Base-by-base conservation (phyloP, 192 early-diverging fungal species). In the Gigaspora rosea region DNA sequence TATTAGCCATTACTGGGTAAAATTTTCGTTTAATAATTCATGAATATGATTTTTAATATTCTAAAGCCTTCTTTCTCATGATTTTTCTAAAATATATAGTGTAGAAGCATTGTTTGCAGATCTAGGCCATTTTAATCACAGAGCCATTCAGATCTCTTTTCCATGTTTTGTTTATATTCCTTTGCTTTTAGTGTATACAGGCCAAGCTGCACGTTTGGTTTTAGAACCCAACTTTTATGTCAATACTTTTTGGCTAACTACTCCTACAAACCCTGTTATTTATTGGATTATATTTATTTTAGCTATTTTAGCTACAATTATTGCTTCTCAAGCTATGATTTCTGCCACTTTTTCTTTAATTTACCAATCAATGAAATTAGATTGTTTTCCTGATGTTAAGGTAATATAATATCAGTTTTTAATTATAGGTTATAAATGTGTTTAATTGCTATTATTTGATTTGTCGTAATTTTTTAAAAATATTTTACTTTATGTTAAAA, bases 241-340 rank as follows among this genome's bases (percentile, higher is more conserved):
- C 20, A 62, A 62, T 46, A 22, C 72, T 47, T 74, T 74, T 74
- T 74, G 56, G 57, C 22, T 27, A 16, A 62, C 72, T 1, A 15
- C 62, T 41, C 72, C 72, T 3, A 0, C 15, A 0, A 62, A 22
- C 4, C 2, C 8, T 46, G 15, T 47, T 12, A 49, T 74, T 48
- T 74, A 63, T 80, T 87, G 85, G 86, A 72, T 82, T 10, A 78
- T 85, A 22, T 71, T 88, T 33, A 77, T 89, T 2, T 76, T 89
- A n/a, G 86, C 87, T 13, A 88, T 82, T 7, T 36, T 85, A 11
- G 84, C 88, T 1, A 84, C 88, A 9, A 89, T 89, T 67, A 81
- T 89, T 20, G 88, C 87, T 32, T 89, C 87, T 32, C 88, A 89
- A 74, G 85, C 88, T 11, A 81, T 85, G 62, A 88, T 89, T 54